Evolutionary conservation across 1,284 basidiomycete species (phyloP).

Genomic region (Ganoderma meredithae): DNA sequence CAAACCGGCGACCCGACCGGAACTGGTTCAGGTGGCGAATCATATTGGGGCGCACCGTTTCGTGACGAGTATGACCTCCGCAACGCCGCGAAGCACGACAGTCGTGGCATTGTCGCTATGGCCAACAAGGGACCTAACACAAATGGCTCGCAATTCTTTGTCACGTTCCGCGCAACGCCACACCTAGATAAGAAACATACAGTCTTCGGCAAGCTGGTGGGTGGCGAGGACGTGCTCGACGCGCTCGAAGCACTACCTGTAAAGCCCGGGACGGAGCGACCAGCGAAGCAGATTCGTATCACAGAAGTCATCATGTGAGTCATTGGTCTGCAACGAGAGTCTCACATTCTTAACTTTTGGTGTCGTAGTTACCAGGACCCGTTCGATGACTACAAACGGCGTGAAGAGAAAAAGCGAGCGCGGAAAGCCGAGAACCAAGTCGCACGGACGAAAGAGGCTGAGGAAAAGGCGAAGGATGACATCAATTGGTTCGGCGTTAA

Average conservation of each 20-base stretch:
- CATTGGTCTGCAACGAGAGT: not conserved
- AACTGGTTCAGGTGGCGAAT: conserved; percentile 92
- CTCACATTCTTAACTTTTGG: conserved; percentile 10
- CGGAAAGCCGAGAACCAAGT: conserved; percentile 52
- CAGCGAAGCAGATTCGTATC: conserved; percentile 83
- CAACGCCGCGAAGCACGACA: conserved; percentile 86
- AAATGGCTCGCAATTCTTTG: conserved; percentile 92
- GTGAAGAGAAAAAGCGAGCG: conserved; percentile 78
- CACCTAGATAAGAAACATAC: conserved; percentile 91
- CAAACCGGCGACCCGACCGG: conserved; percentile 98
- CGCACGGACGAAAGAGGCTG: conserved; percentile 47
- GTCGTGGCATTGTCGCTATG: conserved; percentile 86
- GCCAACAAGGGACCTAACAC: conserved; percentile 90
- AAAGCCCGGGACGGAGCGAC: conserved; percentile 87
- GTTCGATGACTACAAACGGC: conserved; percentile 83
- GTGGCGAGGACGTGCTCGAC: conserved; percentile 90
- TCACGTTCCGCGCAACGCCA: conserved; percentile 85
- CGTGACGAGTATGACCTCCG: conserved; percentile 91
- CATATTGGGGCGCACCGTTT: conserved; percentile 96
- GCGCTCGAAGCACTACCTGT: conserved; percentile 83
- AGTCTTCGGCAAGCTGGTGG: conserved; percentile 96
- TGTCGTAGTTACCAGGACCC: conserved; percentile 78
- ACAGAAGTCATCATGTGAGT: conserved; percentile 80
- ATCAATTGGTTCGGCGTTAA: conserved; percentile 88
- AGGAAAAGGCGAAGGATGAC: conserved; percentile 59